Evolutionary conservation across 2,329 filamentous ascomycete genomes (phyloP), one percentile per base, ranked within the genome.

Genomic region (Phialocephala sp.): DNA sequence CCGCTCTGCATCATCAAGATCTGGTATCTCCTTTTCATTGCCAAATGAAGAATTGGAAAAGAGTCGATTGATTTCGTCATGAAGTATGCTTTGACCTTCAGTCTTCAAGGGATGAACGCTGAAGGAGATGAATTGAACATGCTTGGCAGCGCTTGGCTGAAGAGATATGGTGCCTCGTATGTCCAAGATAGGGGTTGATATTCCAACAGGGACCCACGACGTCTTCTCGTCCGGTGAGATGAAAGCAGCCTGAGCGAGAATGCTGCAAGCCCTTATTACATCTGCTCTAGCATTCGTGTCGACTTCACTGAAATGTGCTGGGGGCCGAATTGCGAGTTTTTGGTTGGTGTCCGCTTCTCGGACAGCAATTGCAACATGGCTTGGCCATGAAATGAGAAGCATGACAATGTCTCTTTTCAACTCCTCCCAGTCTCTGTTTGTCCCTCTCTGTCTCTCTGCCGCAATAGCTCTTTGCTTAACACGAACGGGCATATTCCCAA

Each of bases 401-500:
- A 85, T 85, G 1, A 87, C 82, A 2, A 93, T 72, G 6, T 82
- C 78, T 59, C 64, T 66, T 39, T 67, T 72, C 54, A 76, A 62
- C 3, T 65, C 63, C 18, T 35, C 84, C 87, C 91, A 94, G 60
- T 91, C 84, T 69, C 84, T 90, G 22, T 84, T 77, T 57, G 65
- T 70, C 2, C 89, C 80, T 27, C 81, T 74, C 12, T 82, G 70
- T 70, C 81, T 83, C 72, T 87, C 80, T 45, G 82, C 76, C 69
- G 81, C 79, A 2, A 87, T 71, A 0, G 86, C 86, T 68, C 93
- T 86, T 72, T 93, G 91, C 75, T 95, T 97, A 32, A 96, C 89
- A 15, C 94, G 88, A 14, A 97, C 94, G 0, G 94, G 93, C 87
- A 97, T 92, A 65, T 89, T 91, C 0, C 94, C 93, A 78, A 97